phyloP scores from a whole-genome alignment of 768 basidiomycete species.

The Chalciporus piperatus region DNA sequence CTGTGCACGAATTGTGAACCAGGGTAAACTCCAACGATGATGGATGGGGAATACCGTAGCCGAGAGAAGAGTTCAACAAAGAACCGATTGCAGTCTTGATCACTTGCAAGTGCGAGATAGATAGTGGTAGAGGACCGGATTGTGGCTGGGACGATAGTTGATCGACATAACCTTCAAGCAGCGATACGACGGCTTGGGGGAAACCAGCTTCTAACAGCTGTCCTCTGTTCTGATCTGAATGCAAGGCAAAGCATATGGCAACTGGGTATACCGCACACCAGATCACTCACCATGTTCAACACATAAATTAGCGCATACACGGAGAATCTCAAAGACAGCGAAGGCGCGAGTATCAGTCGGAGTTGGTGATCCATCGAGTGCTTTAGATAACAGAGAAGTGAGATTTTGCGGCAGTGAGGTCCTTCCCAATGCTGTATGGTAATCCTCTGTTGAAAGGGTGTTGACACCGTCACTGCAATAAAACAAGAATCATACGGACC shows the following conservation, averaged over 20 bases:
- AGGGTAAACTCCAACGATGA: background rate
- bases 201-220: conserved; percentile 67
- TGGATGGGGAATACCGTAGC: conserved; percentile 55
- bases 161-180: conserved; percentile 65
- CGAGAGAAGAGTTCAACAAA: conserved; percentile 73
- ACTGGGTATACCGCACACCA: background rate
- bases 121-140: conserved; percentile 47
- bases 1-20: conserved; percentile 35
- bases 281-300: conserved; percentile 69
- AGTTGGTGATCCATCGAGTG: conserved; percentile 47
- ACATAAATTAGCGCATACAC: conserved; percentile 80
- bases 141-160: conserved; percentile 37
- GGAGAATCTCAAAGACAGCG: conserved; percentile 64
- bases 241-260: conserved; percentile 4
- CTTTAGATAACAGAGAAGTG: conserved; percentile 55
- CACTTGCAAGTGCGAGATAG: conserved; percentile 64
- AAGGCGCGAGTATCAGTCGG: conserved; percentile 46
- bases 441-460: conserved; percentile 50
- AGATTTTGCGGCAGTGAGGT: conserved; percentile 64
- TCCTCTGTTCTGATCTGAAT: conserved; percentile 70
- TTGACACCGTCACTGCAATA: conserved; percentile 10
- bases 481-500: conserved; percentile 34
- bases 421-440: conserved; percentile 66
- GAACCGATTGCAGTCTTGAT: conserved; percentile 77
- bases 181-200: conserved; percentile 60